A percentile compares a stretch with the other conserved stretches of the same genome.
These are phyloP conservation scores for Agrocybe pediades DNA, from an alignment of 768 basidiomycete species.

Conservation along the genomic window DNA sequence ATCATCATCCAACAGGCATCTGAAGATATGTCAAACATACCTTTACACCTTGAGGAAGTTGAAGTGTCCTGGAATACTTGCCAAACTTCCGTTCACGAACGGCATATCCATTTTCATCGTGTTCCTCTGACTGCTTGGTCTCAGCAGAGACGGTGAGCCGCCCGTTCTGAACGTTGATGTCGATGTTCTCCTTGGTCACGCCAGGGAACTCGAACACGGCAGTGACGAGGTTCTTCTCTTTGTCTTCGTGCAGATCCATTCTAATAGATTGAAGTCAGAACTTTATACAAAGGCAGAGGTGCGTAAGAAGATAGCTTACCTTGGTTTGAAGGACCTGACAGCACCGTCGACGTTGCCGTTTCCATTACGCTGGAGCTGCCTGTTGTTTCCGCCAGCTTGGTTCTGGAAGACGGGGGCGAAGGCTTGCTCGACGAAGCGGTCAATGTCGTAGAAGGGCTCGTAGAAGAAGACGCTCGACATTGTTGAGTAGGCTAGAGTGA, in stretches of 20 bases:
- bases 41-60: constrained; percentile 54
- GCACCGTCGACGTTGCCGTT: constrained; percentile 14
- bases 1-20: neutral
- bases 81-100: constrained; percentile 53
- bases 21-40: constrained; percentile 32
- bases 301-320: constrained; percentile 17
- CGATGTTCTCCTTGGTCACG: constrained; percentile 48
- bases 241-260: constrained; percentile 57
- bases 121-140: constrained; percentile 30
- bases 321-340: constrained; percentile 29
- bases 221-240: constrained; percentile 46
- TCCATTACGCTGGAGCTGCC: constrained; percentile 6
- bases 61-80: constrained; percentile 44
- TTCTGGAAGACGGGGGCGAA: constrained; percentile 14
- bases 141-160: constrained; percentile 56
- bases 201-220: constrained; percentile 64
- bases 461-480: constrained; percentile 25
- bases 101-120: constrained; percentile 37
- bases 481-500: neutral
- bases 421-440: constrained; percentile 39
- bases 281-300: neutral
- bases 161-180: constrained; percentile 52
- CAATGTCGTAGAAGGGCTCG: constrained; percentile 42
- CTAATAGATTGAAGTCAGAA: constrained; percentile 26
- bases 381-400: too few relatives aligned